Percentiles rank a stretch among this genome's conserved stretches.
These are phyloP conservation scores for Solanum arcanum DNA, from an alignment of 257 asterid genomes.

Conservation along the genomic window DNA sequence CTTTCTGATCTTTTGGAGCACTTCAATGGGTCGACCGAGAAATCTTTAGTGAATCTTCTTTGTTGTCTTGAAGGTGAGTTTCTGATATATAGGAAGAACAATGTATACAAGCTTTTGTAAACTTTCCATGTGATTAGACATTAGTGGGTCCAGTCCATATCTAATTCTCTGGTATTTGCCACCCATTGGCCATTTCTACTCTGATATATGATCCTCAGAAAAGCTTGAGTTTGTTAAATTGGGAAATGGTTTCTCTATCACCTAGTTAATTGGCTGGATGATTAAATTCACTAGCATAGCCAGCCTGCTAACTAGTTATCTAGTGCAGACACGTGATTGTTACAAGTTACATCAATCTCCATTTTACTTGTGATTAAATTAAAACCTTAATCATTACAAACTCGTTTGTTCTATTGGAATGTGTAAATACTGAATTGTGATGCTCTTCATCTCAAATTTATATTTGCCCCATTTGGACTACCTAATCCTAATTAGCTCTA, in stretches of 20 bases:
- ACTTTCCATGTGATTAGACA: slow-evolving; percentile 1
- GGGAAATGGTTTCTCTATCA: background rate
- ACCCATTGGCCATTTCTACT: background rate
- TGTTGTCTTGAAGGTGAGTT: slow-evolving; percentile 62
- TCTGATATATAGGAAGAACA: slow-evolving; percentile 47
- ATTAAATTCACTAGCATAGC: background rate
- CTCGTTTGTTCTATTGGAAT: background rate
- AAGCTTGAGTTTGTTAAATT: background rate
- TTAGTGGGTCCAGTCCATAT: background rate
- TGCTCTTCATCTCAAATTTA: background rate
- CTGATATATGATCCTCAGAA: background rate
- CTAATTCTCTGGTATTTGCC: background rate
- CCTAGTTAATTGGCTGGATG: background rate
- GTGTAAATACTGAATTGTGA: background rate
- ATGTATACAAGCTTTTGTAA: slow-evolving; percentile 51
- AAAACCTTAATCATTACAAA: background rate
- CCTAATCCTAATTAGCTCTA: background rate
- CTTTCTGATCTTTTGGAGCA: slow-evolving; percentile 46
- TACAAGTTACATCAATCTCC: background rate
- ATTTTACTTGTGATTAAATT: background rate
- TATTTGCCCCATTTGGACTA: background rate
- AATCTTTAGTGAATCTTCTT: slow-evolving; percentile 37
- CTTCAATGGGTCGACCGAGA: slow-evolving; percentile 54
- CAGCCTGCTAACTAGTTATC: background rate
- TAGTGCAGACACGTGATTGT: background rate